These are phyloP conservation scores for Escovopsis sp. DNA, from an alignment of 2,329 filamentous ascomycete species.

Conservation along the genomic window DNA sequence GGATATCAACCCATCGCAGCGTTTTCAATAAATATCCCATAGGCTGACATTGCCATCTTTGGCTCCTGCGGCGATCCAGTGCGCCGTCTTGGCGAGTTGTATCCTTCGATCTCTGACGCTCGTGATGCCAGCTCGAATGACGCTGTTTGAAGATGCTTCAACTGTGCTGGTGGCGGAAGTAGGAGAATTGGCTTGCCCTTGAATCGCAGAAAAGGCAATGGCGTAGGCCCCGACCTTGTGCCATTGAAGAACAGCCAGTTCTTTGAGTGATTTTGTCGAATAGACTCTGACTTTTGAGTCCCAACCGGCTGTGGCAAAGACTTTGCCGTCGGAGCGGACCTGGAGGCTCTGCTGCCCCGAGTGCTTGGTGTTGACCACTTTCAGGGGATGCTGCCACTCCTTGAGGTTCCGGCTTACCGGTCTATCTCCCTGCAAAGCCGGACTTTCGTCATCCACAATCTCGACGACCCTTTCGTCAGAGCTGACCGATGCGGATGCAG, in stretches of 20 bases:
- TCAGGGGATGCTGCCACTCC: slow-evolving; percentile 36
- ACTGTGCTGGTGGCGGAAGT: not conserved
- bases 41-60: slow-evolving; percentile 93
- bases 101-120: slow-evolving; percentile 49
- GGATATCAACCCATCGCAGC: too few relatives aligned
- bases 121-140: not conserved
- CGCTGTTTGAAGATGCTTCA: not conserved
- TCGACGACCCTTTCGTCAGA: slow-evolving; percentile 14
- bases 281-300: slow-evolving; percentile 74
- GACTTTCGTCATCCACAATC: slow-evolving; percentile 7
- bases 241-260: slow-evolving; percentile 89
- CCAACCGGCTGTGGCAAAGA: slow-evolving; percentile 90
- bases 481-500: slow-evolving; percentile 7
- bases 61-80: slow-evolving; percentile 81
- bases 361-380: slow-evolving; percentile 64
- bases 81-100: slow-evolving; percentile 50
- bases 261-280: slow-evolving; percentile 62
- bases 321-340: slow-evolving; percentile 63
- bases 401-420: slow-evolving; percentile 9
- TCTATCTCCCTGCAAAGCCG: not conserved
- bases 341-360: slow-evolving; percentile 73
- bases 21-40: slow-evolving; percentile 73
- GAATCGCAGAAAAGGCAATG: slow-evolving; percentile 50
- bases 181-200: not conserved
- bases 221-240: slow-evolving; percentile 80